Evolutionary conservation across 371 early-diverging fungal species (phyloP), one percentile per base, ranked within the genome.

Genomic region (Mucor racemosus): DNA sequence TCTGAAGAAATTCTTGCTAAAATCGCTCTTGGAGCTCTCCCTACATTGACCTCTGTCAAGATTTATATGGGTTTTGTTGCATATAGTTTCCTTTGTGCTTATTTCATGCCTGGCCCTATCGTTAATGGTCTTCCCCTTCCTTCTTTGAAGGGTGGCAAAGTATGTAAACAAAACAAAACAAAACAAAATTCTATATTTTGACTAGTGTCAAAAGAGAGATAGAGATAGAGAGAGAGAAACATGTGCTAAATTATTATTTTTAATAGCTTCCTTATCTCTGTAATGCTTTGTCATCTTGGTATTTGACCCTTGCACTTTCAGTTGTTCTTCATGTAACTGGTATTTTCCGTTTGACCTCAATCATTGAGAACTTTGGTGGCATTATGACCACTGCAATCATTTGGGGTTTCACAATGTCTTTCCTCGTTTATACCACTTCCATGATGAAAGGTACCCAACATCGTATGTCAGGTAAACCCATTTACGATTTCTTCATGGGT

Each of bases 401-500:
- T 39, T 79, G 77, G 73, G 90, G 88, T 33, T 86, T 83, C 64
- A 72, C 71, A 33, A 67, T 86, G 73, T 82, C 87, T 3, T 71
- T 82, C 4, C 55, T 74, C 19, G 78, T 83, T 5, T 86, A 83
- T 50, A n/a, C 77, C 6, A 63, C 44, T 34, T 73, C 80, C 53
- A 63, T 72, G 10, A 36, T 77, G 8, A 69, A 69, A 33, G 78
- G 78, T 41, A 78, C 76, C 13, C 70, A 80, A 36, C 86, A 87
- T 63, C 82, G 88, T 62, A 86, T 87, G 87, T 87, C 93, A 36
- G 92, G 94, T 34, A 88, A 91, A 79, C 64, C 85, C 33, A 62
- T 92, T 55, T 94, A 95, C 74, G 95, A 95, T 66, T 88, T 83
- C 67, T 90, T 88, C 66, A 92, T 91, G 88, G 92, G 92, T 60